Percentiles rank a stretch among this genome's conserved stretches.
Evolutionary conservation across 2,329 filamentous ascomycete species (phyloP).

Genomic region (Ceratocystis diversiconidia): DNA sequence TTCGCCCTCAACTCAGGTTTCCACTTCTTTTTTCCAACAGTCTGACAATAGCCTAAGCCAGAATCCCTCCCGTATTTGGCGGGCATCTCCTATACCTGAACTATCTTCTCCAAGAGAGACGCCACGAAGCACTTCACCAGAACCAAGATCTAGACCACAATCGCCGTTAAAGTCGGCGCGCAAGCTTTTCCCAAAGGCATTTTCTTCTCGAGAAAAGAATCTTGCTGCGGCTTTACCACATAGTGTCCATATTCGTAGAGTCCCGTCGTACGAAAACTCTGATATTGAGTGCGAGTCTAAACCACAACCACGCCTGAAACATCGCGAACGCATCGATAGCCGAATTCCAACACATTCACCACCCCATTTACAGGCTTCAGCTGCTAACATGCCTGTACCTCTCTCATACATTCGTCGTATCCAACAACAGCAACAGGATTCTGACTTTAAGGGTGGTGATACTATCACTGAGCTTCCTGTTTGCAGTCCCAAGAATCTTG

Average conservation of each 20-base stretch:
- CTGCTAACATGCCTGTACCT: constrained; percentile 12
- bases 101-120: not conserved
- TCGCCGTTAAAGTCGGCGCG: constrained; percentile 3
- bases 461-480: not conserved
- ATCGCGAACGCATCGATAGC: not conserved
- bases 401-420: constrained; percentile 10
- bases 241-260: constrained; percentile 6
- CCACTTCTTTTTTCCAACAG: not conserved
- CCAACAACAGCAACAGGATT: constrained; percentile 7
- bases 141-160: not conserved
- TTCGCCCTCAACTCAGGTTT: not conserved
- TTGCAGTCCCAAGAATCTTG: not conserved
- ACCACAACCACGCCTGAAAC: not conserved
- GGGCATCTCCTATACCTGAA: constrained; percentile 5
- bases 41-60: not conserved
- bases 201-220: not conserved
- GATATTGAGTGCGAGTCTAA: constrained; percentile 5
- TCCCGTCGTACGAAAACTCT: not conserved
- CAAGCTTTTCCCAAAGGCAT: not conserved
- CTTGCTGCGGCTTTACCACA: not conserved
- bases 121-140: not conserved
- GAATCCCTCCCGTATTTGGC: not conserved
- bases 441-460: not conserved
- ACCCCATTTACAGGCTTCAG: not conserved
- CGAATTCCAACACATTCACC: not conserved